These are phyloP conservation scores for Psilocybe azurescens DNA, from an alignment of 768 basidiomycete species.

Conservation along the genomic window DNA sequence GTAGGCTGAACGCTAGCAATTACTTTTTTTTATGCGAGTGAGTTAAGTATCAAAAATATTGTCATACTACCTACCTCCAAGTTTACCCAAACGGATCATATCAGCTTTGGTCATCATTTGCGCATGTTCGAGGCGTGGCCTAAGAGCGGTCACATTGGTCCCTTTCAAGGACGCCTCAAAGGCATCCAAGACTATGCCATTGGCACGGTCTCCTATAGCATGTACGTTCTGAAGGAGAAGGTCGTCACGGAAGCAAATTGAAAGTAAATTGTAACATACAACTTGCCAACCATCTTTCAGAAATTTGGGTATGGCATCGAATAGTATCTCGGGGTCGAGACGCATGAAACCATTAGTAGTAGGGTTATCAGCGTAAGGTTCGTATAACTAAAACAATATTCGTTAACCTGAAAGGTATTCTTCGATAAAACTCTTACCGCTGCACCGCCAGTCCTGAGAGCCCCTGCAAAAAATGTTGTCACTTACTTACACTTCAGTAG, in stretches of 20 bases:
- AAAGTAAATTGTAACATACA: slow-evolving; percentile 42
- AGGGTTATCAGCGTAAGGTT: slow-evolving; percentile 84
- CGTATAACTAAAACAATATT: slow-evolving; percentile 57
- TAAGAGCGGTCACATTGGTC: slow-evolving; percentile 63
- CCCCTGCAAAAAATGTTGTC: slow-evolving; percentile 51
- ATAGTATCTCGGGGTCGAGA: slow-evolving; percentile 62
- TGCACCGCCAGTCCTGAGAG: slow-evolving; percentile 88
- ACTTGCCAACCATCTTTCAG: slow-evolving; percentile 90
- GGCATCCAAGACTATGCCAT: slow-evolving; percentile 80
- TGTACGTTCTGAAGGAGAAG: slow-evolving; percentile 71
- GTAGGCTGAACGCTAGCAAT: slow-evolving; percentile 93
- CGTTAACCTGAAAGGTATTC: background rate
- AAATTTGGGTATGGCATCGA: slow-evolving; percentile 68
- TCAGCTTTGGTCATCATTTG: slow-evolving; percentile 84
- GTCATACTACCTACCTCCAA: slow-evolving; percentile 68
- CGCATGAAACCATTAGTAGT: slow-evolving; percentile 81
- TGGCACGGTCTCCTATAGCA: slow-evolving; percentile 88
- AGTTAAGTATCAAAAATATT: background rate
- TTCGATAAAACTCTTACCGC: slow-evolving; percentile 54
- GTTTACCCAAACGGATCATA: slow-evolving; percentile 74
- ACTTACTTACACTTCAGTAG: background rate
- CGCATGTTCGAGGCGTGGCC: slow-evolving; percentile 90
- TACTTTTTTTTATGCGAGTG: slow-evolving; percentile 54
- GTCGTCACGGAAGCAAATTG: background rate
- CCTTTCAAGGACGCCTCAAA: slow-evolving; percentile 74